A percentile compares a stretch with the other conserved stretches of the same genome.
Evolutionary conservation across 805 yeast species (phyloP).

Genomic region (Ogataea naganishii): DNA sequence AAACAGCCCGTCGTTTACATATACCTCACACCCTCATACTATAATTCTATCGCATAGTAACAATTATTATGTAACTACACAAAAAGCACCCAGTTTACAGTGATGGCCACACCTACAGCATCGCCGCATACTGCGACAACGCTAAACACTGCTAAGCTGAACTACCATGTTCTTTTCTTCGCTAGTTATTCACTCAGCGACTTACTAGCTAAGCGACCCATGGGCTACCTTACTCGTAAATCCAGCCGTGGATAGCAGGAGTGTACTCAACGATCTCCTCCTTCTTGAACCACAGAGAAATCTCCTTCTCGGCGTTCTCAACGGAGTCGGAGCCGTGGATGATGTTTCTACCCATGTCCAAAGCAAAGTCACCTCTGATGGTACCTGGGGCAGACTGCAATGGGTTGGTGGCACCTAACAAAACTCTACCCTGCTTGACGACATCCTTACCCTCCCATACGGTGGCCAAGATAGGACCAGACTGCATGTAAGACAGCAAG

Average conservation of each 20-base stretch:
- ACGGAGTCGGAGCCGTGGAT: slow-evolving; percentile 99
- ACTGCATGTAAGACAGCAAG: slow-evolving; percentile 88
- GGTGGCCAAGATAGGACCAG: slow-evolving; percentile 98
- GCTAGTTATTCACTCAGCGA: no score
- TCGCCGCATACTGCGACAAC: no score
- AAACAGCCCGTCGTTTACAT: slow-evolving; percentile 1
- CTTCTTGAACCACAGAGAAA: slow-evolving; percentile 93
- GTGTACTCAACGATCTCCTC: slow-evolving; percentile 93
- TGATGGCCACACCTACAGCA: no score
- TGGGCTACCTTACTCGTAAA: slow-evolving; percentile 94
- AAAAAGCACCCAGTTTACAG: no score
- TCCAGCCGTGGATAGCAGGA: slow-evolving; percentile 77
- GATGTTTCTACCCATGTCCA: slow-evolving; percentile 99
- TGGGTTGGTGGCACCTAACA: slow-evolving; percentile 99
- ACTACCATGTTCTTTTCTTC: no score
- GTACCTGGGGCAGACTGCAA: slow-evolving; percentile 97
- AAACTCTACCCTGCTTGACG: slow-evolving; percentile 96
- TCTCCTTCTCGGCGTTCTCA: slow-evolving; percentile 95
- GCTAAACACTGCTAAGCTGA: no score
- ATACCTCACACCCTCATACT: slow-evolving; percentile 2
- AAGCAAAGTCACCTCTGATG: slow-evolving; percentile 98
- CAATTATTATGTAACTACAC: no score
- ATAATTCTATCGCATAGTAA: no score
- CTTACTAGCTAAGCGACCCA: no score
- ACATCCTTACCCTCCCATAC: slow-evolving; percentile 99